Base-by-base conservation (phyloP, 2,329 filamentous ascomycete genomes). In the Colletotrichum sp. region DNA sequence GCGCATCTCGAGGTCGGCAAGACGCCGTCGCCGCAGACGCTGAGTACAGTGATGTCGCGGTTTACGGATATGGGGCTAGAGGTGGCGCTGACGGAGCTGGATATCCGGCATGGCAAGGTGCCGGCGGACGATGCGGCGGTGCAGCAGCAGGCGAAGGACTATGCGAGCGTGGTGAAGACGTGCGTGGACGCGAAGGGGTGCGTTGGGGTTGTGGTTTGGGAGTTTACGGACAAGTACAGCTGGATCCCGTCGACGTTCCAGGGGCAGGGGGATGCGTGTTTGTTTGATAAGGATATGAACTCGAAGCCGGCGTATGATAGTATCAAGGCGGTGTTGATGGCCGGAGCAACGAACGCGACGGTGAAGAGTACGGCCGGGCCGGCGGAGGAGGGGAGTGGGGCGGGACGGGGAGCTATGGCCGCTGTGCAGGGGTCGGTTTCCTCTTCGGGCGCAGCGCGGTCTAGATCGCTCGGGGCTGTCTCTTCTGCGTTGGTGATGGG, bases 61-160 rank as follows among this genome's bases (percentile, higher is more conserved):
- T 91, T 90, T 39, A 83, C 81, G 12, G 85, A 88, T 4, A 88
- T 87, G 16, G 82, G 86, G 15, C 82, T 83, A 39, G 92, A 94
- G 80, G 88, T 93, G 36, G 92, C 92, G 8, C 87, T 94, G 59
- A 94, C 92, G 3, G 92, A 94, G 85, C 87, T 94, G 24, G 93
- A 95, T 80, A 94, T 95, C 80, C 88, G 89, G 64, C 85, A 86
- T n/a, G 91, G 90, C 4, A 85, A 88, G 21, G 78, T 88, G 4
- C 83, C 84, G 15, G 92, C 94, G 81, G 94, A 93, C 79, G 83
- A 88, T 18, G 87, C 88, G 28, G 87, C 91, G 26, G 87, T 88
- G 77, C 87, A 82, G 28, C 85, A 86, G 55, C 91, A 92, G 83
- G 87, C 86, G 0, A 78, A 78, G 16, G 87, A 89, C 77, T 91